Evolutionary conservation across 2,329 filamentous ascomycete genomes (phyloP).

Genomic region (Aspergillus novofumigatus): DNA sequence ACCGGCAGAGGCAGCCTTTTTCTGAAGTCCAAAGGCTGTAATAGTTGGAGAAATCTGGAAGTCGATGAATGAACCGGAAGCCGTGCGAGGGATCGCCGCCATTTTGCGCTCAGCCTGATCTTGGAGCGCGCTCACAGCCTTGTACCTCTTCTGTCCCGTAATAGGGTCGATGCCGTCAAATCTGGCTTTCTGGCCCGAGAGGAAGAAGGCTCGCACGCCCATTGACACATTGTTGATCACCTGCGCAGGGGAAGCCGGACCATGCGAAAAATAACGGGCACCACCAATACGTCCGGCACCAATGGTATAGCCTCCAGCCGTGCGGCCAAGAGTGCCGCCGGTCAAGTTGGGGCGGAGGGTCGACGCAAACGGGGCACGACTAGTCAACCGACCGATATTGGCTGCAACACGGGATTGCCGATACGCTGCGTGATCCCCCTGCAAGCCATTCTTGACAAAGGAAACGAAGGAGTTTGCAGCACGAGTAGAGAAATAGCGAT

Average conservation of each 20-base stretch:
- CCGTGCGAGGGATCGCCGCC: conserved; percentile 48
- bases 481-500: conserved; percentile 58
- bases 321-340: conserved; percentile 76
- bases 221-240: conserved; percentile 94
- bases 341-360: conserved; percentile 89
- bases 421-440: conserved; percentile 50
- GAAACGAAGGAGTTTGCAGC: conserved; percentile 48
- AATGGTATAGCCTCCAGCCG: conserved; percentile 80
- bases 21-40: conserved; percentile 64
- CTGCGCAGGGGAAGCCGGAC: conserved; percentile 77
- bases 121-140: conserved; percentile 68
- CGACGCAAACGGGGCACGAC: conserved; percentile 79
- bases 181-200: conserved; percentile 83
- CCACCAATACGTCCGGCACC: conserved; percentile 67
- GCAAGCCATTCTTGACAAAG: conserved; percentile 38
- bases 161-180: conserved; percentile 70
- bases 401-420: conserved; percentile 54
- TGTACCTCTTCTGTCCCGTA: conserved; percentile 74
- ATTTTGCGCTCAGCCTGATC: conserved; percentile 68
- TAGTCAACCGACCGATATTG: conserved; percentile 60
- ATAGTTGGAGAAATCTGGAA: conserved; percentile 86
- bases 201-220: conserved; percentile 83
- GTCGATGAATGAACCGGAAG: conserved; percentile 78
- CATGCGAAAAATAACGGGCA: conserved; percentile 84
- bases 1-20: conserved; percentile 21